phyloP scores from a whole-genome alignment of 208 protist species.

The Trypanosoma melophagium region DNA sequence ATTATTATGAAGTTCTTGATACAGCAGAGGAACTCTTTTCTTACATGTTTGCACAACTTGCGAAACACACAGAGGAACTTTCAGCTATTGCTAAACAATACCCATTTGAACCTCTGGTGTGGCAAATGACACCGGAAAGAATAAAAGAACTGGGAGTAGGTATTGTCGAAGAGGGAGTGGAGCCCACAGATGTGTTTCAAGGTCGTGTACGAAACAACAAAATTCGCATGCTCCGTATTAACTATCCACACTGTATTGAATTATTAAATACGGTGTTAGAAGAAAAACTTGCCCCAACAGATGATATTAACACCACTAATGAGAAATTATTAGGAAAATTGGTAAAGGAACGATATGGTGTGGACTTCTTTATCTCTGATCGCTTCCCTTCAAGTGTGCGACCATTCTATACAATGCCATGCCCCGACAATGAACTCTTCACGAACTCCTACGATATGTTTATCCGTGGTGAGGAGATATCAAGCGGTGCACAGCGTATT shows the following conservation, averaged over 20 bases:
- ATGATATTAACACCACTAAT: slow-evolving; percentile 94
- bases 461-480: slow-evolving; percentile 99
- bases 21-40: slow-evolving; percentile 95
- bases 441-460: slow-evolving; percentile 99
- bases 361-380: slow-evolving; percentile 99
- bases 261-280: slow-evolving; percentile 90
- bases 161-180: slow-evolving; percentile 65
- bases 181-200: slow-evolving; percentile 78
- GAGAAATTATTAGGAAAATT: slow-evolving; percentile 96
- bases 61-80: slow-evolving; percentile 78
- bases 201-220: slow-evolving; percentile 78
- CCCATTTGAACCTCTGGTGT: slow-evolving; percentile 92
- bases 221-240: slow-evolving; percentile 86
- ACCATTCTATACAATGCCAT: slow-evolving; percentile 99
- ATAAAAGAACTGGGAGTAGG: slow-evolving; percentile 86
- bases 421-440: slow-evolving; percentile 89
- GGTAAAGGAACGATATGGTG: slow-evolving; percentile 97
- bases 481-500: slow-evolving; percentile 99
- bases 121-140: slow-evolving; percentile 73
- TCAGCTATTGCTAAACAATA: slow-evolving; percentile 90
- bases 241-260: slow-evolving; percentile 92
- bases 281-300: slow-evolving; percentile 77
- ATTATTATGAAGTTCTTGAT: slow-evolving; percentile 99
- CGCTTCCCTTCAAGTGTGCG: slow-evolving; percentile 96
- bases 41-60: slow-evolving; percentile 95